These are phyloP conservation scores for Gleditsia sinensis DNA, from an alignment of 306 rosid species.

Conservation along the genomic window DNA sequence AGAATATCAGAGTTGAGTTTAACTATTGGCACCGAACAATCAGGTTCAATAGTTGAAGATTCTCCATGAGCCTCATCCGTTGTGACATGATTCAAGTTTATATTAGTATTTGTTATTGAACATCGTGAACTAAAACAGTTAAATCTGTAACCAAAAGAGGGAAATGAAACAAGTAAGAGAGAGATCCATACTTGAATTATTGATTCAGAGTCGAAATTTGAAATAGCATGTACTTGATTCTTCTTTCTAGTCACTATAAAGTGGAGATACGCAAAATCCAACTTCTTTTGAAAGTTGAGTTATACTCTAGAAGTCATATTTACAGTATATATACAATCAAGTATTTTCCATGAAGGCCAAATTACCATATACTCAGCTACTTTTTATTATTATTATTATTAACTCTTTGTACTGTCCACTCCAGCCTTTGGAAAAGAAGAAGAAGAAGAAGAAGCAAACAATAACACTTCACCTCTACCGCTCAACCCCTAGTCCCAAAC, in stretches of 20 bases:
- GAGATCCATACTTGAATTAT: background rate
- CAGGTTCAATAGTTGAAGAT: slow-evolving; percentile 49
- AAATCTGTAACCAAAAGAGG: slow-evolving; percentile 52
- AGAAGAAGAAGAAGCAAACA: too few relatives aligned
- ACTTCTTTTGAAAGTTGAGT: background rate
- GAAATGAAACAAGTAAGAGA: background rate
- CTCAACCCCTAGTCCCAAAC: background rate
- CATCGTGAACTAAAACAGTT: slow-evolving; percentile 60
- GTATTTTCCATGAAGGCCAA: background rate
- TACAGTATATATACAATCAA: background rate
- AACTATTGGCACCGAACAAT: slow-evolving; percentile 64
- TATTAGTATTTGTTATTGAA: slow-evolving; percentile 69
- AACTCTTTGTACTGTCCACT: background rate
- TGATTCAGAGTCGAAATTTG: background rate
- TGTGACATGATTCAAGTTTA: slow-evolving; percentile 54
- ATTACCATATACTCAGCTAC: background rate
- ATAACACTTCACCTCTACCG: background rate
- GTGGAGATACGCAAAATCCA: background rate
- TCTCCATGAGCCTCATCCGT: slow-evolving; percentile 55
- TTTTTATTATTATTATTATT: too few relatives aligned
- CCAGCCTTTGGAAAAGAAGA: too few relatives aligned
- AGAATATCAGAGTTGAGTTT: slow-evolving; percentile 64
- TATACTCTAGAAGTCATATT: background rate
- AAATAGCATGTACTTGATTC: background rate
- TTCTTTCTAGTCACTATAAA: background rate